These are phyloP conservation scores for Paracoccidioides brasiliensis DNA, from an alignment of 2,329 filamentous ascomycete species.

Conservation along the genomic window DNA sequence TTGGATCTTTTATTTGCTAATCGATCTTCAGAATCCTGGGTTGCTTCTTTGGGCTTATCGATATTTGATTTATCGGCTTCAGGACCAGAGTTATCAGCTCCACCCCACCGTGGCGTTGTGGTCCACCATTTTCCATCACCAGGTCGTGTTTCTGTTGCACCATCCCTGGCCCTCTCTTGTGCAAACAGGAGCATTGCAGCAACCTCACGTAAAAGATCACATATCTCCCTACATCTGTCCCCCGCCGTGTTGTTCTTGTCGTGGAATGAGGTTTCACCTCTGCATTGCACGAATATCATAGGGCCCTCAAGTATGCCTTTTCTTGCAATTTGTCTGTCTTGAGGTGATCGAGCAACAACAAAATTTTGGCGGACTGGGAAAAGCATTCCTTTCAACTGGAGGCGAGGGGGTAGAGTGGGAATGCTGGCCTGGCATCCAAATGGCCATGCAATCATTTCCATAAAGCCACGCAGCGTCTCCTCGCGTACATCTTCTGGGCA, in stretches of 20 bases:
- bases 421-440: slow-evolving; percentile 42
- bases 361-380: slow-evolving; percentile 46
- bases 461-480: slow-evolving; percentile 42
- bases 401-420: slow-evolving; percentile 35
- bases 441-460: slow-evolving; percentile 46
- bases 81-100: slow-evolving; percentile 28
- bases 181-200: slow-evolving; percentile 45
- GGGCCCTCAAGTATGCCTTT: slow-evolving; percentile 46
- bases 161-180: slow-evolving; percentile 47
- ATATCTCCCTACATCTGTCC: slow-evolving; percentile 25
- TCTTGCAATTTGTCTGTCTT: slow-evolving; percentile 39
- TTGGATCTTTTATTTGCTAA: slow-evolving; percentile 28
- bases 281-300: slow-evolving; percentile 42
- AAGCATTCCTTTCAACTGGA: slow-evolving; percentile 38
- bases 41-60: slow-evolving; percentile 16
- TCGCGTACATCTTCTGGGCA: slow-evolving; percentile 48
- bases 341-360: slow-evolving; percentile 40
- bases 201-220: slow-evolving; percentile 46
- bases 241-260: slow-evolving; percentile 17
- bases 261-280: slow-evolving; percentile 43
- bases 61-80: slow-evolving; percentile 20
- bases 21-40: slow-evolving; percentile 16
- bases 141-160: slow-evolving; percentile 35
- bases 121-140: slow-evolving; percentile 51
- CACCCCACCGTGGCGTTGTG: slow-evolving; percentile 43